Evolutionary conservation across 805 yeast genomes (phyloP), one percentile per base, ranked within the genome.

Genomic region (Metschnikowia reukaufii): DNA sequence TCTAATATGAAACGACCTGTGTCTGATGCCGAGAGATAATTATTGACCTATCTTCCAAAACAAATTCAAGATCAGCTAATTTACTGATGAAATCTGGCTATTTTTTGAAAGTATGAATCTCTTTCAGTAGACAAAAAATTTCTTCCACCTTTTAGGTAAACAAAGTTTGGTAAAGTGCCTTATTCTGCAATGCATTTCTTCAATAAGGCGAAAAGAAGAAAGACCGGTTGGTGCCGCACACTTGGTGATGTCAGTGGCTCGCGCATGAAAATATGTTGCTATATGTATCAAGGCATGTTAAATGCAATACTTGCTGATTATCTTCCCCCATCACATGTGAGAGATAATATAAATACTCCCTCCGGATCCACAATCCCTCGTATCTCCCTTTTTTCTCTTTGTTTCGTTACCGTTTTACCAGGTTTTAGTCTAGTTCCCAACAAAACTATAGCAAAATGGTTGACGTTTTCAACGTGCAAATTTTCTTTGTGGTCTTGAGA

Each of bases 401-500:
- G 15, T 10, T 17, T 17, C n/a, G 3, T 8, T 17, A 15, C 23
- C 36, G 36, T 13, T 33, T 15, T 15, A 15, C 36, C 36, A n/a
- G 20, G 36, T 33, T 33, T 17, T 17, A 16, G 36, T 33, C 39
- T 36, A 20, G 29, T 36, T 36, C 29, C 29, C 36, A 18, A 21
- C 36, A 2, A 34, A 16, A n/a, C 13, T 16, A 15, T 8, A 15
- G 31, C 45, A 47, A 25, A 31, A 75, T 76, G 81, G 78, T 66
- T 23, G 62, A 76, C 69, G 86, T 84, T 33, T 85, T 86, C 65
- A 81, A 83, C 62, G 83, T 81, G 36, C 83, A 81, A 57, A 84
- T 90, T 52, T 90, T 89, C 76, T 88, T 90, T 70, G 85, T 91
- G 56, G 94, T 90, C 49, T 85, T 92, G 67, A 86, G 99, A 77